phyloP scores from a whole-genome alignment of 805 yeast species.

The Myxozyma mucilagina region DNA sequence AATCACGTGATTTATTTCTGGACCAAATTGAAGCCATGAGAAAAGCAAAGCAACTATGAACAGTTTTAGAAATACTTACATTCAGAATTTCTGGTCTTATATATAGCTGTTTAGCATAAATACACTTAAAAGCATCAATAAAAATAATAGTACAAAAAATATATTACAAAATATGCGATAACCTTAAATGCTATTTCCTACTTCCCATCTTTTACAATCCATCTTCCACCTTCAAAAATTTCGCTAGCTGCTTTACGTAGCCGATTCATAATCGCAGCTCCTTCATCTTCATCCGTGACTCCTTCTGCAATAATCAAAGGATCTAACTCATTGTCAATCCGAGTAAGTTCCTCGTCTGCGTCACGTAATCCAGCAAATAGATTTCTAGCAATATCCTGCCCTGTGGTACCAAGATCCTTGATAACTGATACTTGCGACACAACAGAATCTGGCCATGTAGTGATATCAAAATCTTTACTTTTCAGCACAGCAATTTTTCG shows the following conservation, averaged over 20 bases:
- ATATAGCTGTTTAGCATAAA: too few species aligned
- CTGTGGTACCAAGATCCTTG: conserved; percentile 47
- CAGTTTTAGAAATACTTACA: too few species aligned
- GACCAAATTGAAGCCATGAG: too few species aligned
- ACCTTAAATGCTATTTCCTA: neutral
- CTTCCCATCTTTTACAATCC: conserved; percentile 4
- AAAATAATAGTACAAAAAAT: neutral
- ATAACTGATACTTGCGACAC: neutral
- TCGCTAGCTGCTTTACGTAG: conserved; percentile 77
- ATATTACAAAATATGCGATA: neutral
- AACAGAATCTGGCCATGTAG: conserved; percentile 8
- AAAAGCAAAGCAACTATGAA: too few species aligned
- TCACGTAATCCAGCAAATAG: conserved; percentile 72
- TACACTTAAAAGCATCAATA: neutral
- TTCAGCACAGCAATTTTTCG: conserved; percentile 26
- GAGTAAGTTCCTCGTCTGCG: conserved; percentile 55
- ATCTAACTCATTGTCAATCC: conserved; percentile 49
- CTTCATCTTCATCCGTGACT: conserved; percentile 70
- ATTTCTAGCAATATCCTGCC: conserved; percentile 68
- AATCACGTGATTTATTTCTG: too few species aligned
- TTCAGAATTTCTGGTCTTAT: too few species aligned
- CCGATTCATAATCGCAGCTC: conserved; percentile 93
- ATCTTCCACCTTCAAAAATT: conserved; percentile 25
- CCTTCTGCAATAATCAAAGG: conserved; percentile 81
- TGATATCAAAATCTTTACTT: conserved; percentile 16